Conservation (phyloP, 1,284 basidiomycete species). For the Cerioporus squamosus region DNA sequence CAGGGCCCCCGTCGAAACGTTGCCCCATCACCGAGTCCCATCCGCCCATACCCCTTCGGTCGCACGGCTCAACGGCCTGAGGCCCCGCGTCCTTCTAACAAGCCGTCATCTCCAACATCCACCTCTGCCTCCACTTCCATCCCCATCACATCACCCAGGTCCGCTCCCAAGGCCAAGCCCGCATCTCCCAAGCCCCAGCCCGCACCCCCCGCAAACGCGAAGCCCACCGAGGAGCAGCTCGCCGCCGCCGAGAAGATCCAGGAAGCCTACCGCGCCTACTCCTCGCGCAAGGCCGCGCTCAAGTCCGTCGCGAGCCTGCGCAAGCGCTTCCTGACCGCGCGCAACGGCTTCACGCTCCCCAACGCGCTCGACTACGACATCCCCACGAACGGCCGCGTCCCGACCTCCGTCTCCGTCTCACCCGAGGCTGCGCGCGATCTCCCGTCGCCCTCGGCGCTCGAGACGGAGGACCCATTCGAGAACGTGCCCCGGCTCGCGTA, state of each 20-base stretch:
- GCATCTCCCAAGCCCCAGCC: neutral
- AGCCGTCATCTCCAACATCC: constrained; percentile 3
- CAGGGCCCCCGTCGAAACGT: constrained; percentile 1
- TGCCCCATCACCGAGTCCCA: constrained; percentile 14
- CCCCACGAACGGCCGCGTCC: constrained; percentile 14
- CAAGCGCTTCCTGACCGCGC: constrained; percentile 27
- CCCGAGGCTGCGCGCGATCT: neutral
- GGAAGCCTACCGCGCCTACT: constrained; percentile 27
- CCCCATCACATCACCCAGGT: constrained; percentile 13
- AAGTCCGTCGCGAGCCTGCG: constrained; percentile 26
- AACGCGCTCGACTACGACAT: constrained; percentile 30
- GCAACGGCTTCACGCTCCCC: constrained; percentile 30
- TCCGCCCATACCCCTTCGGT: constrained; percentile 11
- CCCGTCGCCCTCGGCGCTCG: constrained; percentile 3
- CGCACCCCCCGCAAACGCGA: constrained; percentile 1
- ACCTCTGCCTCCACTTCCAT: constrained; percentile 15
- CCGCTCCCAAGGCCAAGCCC: neutral
- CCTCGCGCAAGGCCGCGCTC: constrained; percentile 24
- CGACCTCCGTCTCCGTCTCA: constrained; percentile 21
- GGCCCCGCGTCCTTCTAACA: neutral
- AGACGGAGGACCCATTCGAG: constrained; percentile 10
- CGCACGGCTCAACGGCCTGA: neutral
- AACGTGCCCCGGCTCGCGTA: constrained; percentile 36
- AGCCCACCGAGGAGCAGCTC: constrained; percentile 21
- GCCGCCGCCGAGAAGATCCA: constrained; percentile 35